These are phyloP conservation scores for Geranium incanum DNA, from an alignment of 441 rosid species.

Conservation along the genomic window DNA sequence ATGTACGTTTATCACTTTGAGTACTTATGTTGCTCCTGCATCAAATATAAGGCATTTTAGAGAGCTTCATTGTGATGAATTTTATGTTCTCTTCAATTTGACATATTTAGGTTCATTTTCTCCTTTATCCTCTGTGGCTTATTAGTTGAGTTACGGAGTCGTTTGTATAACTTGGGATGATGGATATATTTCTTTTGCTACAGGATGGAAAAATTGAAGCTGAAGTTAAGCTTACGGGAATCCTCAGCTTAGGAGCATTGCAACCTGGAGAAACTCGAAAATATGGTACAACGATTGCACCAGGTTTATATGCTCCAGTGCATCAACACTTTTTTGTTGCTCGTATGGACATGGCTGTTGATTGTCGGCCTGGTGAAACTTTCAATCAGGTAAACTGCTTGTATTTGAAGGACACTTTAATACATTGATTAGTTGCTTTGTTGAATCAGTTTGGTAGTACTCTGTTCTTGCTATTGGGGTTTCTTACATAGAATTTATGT, in stretches of 20 bases:
- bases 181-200: slow-evolving; percentile 16
- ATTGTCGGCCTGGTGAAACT: slow-evolving; percentile 77
- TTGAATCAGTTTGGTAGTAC: neutral
- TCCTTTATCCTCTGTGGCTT: neutral
- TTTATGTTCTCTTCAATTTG: neutral
- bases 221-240: slow-evolving; percentile 78
- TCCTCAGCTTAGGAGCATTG: slow-evolving; percentile 80
- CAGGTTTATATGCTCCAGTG: slow-evolving; percentile 76
- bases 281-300: slow-evolving; percentile 81
- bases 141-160: neutral
- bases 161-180: slow-evolving; percentile 14
- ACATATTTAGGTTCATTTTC: neutral
- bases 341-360: slow-evolving; percentile 85
- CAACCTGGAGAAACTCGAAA: slow-evolving; percentile 76
- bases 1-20: neutral
- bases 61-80: too few relatives aligned
- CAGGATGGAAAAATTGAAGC: slow-evolving; percentile 92
- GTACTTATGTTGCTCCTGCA: neutral
- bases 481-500: neutral
- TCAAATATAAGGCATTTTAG: neutral
- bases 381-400: slow-evolving; percentile 55
- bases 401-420: slow-evolving; percentile 3
- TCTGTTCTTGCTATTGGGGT: neutral
- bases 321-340: slow-evolving; percentile 88
- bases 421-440: neutral